Base-by-base conservation (phyloP, 768 basidiomycete genomes). In the Trametes villosa region DNA sequence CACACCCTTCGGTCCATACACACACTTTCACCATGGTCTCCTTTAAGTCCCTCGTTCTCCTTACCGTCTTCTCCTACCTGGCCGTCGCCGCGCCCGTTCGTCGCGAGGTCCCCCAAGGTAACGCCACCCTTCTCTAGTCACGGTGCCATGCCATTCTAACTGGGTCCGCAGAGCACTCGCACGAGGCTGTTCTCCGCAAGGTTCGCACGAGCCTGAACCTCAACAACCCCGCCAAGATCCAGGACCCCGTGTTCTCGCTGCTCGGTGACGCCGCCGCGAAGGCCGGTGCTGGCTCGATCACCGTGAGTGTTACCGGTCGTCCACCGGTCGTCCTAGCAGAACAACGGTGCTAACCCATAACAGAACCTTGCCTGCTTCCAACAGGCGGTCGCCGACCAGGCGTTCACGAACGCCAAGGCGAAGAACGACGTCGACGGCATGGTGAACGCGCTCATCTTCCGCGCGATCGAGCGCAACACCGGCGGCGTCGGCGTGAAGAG, bases 391-490 rank as follows among this genome's bases (percentile, higher is more conserved):
- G 86, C 86, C 46, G 86, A 88, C 66, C 85, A 84, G 68, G 87
- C 87, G 0, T 90, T 89, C 76, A 86, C 86, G 33, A 89, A 89
- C 69, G 86, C 87, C 42, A 89, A 89, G 71, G 82, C 84, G 13
- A 80, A 78, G 3, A 79, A 80, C 17, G 81, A 87, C 67, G 74
- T 87, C 44, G 72, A 79, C 26, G 85, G 84, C 29, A 78, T 79
- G 76, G 80, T 83, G 29, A 78, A 76, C 59, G 86, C 87, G 4
- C 70, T 90, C 65, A 82, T 85, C 62, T 89, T 75, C 75, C 80
- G 86, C 51, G 86, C 87, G 7, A 71, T 90, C 30, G 87, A 89
- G 75, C 79, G 86, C 20, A 90, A 89, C 73, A 82, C 86, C 20
- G 84, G 80, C 4, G 60, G 70, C 38, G 82, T 86, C 56, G 84